Percentiles rank a stretch among this genome's conserved stretches.
Conservation (phyloP, 805 yeast genomes). For the Metschnikowia anglica region DNA sequence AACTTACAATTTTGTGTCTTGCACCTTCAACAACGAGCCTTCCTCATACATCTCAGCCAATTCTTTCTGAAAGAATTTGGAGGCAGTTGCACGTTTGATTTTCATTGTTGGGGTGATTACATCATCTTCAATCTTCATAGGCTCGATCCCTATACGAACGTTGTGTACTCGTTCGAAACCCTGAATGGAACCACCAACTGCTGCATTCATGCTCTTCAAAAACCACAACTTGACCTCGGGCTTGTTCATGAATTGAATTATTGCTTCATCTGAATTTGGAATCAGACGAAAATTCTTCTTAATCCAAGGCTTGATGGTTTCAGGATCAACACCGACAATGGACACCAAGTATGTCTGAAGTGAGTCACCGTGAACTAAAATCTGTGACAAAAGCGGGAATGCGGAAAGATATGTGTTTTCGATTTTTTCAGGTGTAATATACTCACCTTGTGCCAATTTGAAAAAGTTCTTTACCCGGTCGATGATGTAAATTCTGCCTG, state of each 20-base stretch:
- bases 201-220: conserved; percentile 37
- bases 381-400: conserved; percentile 50
- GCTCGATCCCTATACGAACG: conserved; percentile 52
- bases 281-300: conserved; percentile 7
- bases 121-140: conserved; percentile 59
- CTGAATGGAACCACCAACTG: conserved; percentile 39
- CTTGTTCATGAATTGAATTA: conserved; percentile 30
- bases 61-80: conserved; percentile 23
- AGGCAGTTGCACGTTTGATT: conserved; percentile 42
- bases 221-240: conserved; percentile 32
- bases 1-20: conserved; percentile 23
- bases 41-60: conserved; percentile 21
- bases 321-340: conserved; percentile 59
- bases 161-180: conserved; percentile 68
- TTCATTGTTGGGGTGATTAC: conserved; percentile 67
- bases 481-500: conserved; percentile 30
- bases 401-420: conserved; percentile 33
- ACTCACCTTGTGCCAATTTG: conserved; percentile 24
- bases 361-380: conserved; percentile 66
- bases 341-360: conserved; percentile 56
- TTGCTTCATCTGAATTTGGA: conserved; percentile 17
- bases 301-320: conserved; percentile 15
- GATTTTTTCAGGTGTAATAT: conserved; percentile 22
- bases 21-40: conserved; percentile 32
- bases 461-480: conserved; percentile 23